Percentiles rank a stretch among this genome's conserved stretches.
These are phyloP conservation scores for Cutaneotrichosporon cutaneum DNA, from an alignment of 1,284 basidiomycete species.

Conservation along the genomic window DNA sequence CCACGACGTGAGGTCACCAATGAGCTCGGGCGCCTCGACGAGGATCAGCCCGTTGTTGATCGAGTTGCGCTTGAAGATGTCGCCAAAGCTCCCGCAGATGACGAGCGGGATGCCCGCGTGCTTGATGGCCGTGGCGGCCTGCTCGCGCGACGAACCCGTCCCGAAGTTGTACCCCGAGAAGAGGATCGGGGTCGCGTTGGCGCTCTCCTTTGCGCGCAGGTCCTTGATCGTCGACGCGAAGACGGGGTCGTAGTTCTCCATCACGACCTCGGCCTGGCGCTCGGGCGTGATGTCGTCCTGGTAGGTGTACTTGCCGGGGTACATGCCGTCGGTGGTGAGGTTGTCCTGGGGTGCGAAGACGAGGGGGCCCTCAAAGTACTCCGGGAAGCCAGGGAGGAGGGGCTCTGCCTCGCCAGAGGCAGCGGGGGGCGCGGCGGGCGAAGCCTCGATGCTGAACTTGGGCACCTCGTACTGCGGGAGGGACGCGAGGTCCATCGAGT, in stretches of 20 bases:
- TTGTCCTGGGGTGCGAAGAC: slow-evolving; percentile 97
- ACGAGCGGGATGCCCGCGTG: slow-evolving; percentile 90
- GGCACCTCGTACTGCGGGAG: slow-evolving; percentile 59
- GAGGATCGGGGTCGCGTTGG: slow-evolving; percentile 61
- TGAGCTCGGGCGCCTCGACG: slow-evolving; percentile 84
- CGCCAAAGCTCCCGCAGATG: slow-evolving; percentile 94
- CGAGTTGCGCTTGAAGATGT: slow-evolving; percentile 98
- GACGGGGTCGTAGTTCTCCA: slow-evolving; percentile 92
- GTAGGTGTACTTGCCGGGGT: slow-evolving; percentile 99
- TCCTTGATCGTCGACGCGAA: slow-evolving; percentile 75
- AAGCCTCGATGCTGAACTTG: slow-evolving; percentile 52
- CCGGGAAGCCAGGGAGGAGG: slow-evolving; percentile 77
- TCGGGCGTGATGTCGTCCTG: slow-evolving; percentile 97
- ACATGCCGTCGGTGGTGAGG: slow-evolving; percentile 96
- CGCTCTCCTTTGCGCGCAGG: slow-evolving; percentile 54
- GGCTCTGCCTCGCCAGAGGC: slow-evolving; percentile 62
- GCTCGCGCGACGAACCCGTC: slow-evolving; percentile 97
- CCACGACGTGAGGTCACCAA: slow-evolving; percentile 73
- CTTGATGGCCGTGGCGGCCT: slow-evolving; percentile 96
- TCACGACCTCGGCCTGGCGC: slow-evolving; percentile 90
- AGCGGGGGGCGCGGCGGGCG: slow-evolving; percentile 20
- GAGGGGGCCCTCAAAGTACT: slow-evolving; percentile 75
- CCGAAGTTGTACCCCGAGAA: slow-evolving; percentile 98
- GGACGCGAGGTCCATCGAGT: slow-evolving; percentile 61
- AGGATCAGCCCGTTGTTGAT: slow-evolving; percentile 99